A percentile compares a stretch with the other conserved stretches of the same genome.
Conservation (phyloP, 768 basidiomycete species). For the Sistotremastrum niveocremeum region DNA sequence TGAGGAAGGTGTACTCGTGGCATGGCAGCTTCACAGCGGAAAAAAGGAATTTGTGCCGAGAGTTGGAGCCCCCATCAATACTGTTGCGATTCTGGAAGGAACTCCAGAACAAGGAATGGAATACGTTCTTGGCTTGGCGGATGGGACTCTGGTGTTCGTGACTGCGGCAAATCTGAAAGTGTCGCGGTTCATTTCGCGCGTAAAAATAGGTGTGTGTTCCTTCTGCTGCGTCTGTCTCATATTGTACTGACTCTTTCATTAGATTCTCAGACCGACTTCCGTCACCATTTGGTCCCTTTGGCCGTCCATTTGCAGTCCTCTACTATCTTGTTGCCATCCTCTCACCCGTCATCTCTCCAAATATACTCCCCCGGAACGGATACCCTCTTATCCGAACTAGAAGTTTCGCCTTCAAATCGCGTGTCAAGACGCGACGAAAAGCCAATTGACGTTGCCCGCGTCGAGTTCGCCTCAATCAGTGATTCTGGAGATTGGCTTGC, state of each 20-base stretch:
- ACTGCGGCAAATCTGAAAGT: constrained; percentile 60
- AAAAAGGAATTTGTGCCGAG: constrained; percentile 89
- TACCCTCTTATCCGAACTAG: constrained; percentile 69
- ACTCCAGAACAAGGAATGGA: constrained; percentile 49
- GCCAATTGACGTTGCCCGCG: constrained; percentile 56
- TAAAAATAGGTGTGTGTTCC: constrained; percentile 53
- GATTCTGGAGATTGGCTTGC: constrained; percentile 80
- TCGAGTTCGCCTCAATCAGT: constrained; percentile 58
- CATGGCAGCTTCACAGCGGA: constrained; percentile 87
- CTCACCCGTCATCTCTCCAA: constrained; percentile 92
- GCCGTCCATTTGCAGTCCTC: constrained; percentile 62
- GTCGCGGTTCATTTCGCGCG: constrained; percentile 55
- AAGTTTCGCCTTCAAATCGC: constrained; percentile 87
- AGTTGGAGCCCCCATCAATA: constrained; percentile 74
- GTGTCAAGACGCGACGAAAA: constrained; percentile 73
- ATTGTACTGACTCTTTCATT: background rate
- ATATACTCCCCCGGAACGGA: constrained; percentile 66
- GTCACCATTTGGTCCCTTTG: constrained; percentile 45
- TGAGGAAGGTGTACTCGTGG: constrained; percentile 90
- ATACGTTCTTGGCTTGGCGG: constrained; percentile 69
- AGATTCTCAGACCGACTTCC: background rate
- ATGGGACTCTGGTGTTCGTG: constrained; percentile 70
- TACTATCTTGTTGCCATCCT: constrained; percentile 78
- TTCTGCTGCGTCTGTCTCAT: constrained; percentile 4
- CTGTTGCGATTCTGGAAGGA: constrained; percentile 39